These are phyloP conservation scores for Brachypodium distachyon DNA, from an alignment of 202 grass and related monocot species.

Conservation along the genomic window DNA sequence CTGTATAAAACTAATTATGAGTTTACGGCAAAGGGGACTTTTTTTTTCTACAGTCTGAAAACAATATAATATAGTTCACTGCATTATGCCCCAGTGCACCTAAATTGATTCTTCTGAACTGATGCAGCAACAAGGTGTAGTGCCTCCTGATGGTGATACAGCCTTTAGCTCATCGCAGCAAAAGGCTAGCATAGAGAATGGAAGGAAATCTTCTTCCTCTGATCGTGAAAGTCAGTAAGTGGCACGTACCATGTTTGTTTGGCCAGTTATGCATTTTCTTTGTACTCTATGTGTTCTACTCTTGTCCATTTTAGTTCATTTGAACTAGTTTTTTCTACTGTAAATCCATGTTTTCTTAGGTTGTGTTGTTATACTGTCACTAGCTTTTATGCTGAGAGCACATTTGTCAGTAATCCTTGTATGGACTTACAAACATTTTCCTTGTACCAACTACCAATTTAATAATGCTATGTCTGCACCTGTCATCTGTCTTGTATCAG, in stretches of 20 bases:
- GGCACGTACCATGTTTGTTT: slow-evolving; percentile 11
- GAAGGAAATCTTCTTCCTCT: slow-evolving; percentile 74
- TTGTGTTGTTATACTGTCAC: not conserved
- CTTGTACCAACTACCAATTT: not conserved
- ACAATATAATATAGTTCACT: not conserved
- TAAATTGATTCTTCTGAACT: slow-evolving; percentile 14
- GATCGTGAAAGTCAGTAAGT: slow-evolving; percentile 89
- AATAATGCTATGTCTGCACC: not conserved
- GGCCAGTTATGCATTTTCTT: slow-evolving; percentile 4
- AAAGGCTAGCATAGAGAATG: slow-evolving; percentile 54
- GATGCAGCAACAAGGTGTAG: slow-evolving; percentile 50
- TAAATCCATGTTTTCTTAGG: not conserved
- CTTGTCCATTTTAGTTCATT: not conserved
- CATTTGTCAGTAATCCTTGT: not conserved
- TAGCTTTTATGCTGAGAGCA: not conserved
- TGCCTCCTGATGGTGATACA: slow-evolving; percentile 39
- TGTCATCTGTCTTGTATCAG: not conserved
- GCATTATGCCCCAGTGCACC: not conserved
- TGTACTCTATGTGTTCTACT: not conserved
- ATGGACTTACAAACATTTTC: not conserved
- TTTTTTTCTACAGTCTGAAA: not conserved
- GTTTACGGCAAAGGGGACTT: not conserved
- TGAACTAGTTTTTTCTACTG: not conserved
- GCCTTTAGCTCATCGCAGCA: slow-evolving; percentile 34
- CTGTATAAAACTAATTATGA: not conserved